These are phyloP conservation scores for Jatropha podagrica DNA, from an alignment of 441 rosid species.

Conservation along the genomic window DNA sequence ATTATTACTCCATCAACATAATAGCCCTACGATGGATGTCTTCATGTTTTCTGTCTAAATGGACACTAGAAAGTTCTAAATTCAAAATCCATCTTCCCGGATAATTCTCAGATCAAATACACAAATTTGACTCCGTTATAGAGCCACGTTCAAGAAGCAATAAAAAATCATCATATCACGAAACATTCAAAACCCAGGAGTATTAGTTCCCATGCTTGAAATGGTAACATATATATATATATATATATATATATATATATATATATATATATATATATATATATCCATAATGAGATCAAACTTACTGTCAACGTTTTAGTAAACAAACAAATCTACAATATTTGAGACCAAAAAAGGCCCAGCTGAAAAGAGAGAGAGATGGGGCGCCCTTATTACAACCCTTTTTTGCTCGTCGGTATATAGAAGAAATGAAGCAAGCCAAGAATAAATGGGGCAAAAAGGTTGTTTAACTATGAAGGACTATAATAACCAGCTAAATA, in stretches of 20 bases:
- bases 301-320: background rate
- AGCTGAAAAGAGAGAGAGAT: background rate
- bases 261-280: no score
- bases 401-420: background rate
- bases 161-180: background rate
- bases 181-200: background rate
- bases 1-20: no score
- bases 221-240: background rate
- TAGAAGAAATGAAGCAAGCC: background rate
- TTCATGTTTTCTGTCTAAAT: no score
- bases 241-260: no score
- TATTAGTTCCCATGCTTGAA: background rate
- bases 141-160: background rate
- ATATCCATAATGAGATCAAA: no score
- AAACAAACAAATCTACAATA: conserved; percentile 10
- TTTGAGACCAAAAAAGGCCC: background rate
- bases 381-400: background rate
- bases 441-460: conserved; percentile 3
- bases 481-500: conserved; percentile 8
- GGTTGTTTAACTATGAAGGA: background rate
- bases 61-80: background rate
- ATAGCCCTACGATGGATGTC: no score
- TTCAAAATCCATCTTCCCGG: background rate
- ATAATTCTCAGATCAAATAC: background rate
- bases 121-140: background rate